phyloP scores from a whole-genome alignment of 805 yeast genomes.

The Yarrowia yakushimensis region DNA sequence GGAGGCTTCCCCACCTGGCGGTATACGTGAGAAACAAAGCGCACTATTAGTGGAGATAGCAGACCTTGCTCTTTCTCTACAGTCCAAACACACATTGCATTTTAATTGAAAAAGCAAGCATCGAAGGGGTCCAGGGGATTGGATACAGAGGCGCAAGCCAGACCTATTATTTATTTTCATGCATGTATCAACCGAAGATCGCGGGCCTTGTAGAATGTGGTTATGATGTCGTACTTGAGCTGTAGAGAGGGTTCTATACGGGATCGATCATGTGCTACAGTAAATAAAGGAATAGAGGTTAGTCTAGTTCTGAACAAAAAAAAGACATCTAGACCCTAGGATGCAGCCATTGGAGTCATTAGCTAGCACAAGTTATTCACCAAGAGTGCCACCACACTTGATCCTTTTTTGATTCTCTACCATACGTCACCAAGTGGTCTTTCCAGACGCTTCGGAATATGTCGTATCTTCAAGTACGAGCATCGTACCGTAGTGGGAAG shows the following conservation, averaged over 20 bases:
- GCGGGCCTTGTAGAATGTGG: neutral
- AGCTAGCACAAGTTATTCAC: too few relatives aligned
- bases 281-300: too few relatives aligned
- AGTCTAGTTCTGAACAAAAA: too few relatives aligned
- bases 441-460: too few relatives aligned
- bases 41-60: neutral
- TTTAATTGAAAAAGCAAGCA: slow-evolving; percentile 11
- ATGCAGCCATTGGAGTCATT: too few relatives aligned
- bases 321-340: too few relatives aligned
- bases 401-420: too few relatives aligned
- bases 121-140: neutral
- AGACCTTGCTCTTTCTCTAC: neutral
- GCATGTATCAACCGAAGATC: neutral
- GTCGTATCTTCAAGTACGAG: too few relatives aligned
- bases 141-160: neutral
- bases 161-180: slow-evolving; percentile 10
- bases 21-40: neutral
- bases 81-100: slow-evolving; percentile 16
- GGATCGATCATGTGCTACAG: too few relatives aligned
- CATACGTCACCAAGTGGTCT: neutral
- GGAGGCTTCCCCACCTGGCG: neutral
- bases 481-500: too few relatives aligned
- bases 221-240: neutral
- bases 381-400: too few relatives aligned
- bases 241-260: neutral